Percentiles rank a stretch among this genome's conserved stretches.
These are phyloP conservation scores for Diospyros lotus DNA, from an alignment of 148 eudicot species.

Conservation along the genomic window DNA sequence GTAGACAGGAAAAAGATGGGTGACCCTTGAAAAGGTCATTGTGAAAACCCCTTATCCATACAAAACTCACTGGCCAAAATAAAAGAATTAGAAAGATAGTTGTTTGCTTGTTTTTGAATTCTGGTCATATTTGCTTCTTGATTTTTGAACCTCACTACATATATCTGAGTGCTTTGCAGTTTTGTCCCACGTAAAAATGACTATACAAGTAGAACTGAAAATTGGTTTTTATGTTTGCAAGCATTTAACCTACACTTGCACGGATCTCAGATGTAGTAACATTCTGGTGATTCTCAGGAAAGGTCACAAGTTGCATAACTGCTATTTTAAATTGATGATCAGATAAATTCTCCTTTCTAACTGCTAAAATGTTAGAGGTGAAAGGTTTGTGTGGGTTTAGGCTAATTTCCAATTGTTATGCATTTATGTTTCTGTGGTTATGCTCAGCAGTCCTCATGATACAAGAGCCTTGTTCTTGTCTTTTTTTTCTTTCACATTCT, in stretches of 20 bases:
- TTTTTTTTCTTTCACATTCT: not conserved
- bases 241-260: not conserved
- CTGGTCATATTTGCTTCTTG: constrained; percentile 3
- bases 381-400: not conserved
- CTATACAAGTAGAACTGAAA: not conserved
- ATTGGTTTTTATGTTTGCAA: not conserved
- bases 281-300: not conserved
- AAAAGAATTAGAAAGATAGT: not conserved
- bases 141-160: not conserved
- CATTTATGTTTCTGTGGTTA: not conserved
- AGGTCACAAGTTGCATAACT: not conserved
- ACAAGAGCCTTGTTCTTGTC: not conserved
- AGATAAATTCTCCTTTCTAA: not conserved
- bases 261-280: not conserved
- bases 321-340: not conserved
- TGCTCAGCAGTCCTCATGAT: not conserved
- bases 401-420: not conserved
- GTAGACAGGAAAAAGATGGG: not conserved
- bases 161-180: constrained; percentile 2
- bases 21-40: not conserved
- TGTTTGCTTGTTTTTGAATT: not conserved
- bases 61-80: not conserved
- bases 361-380: not conserved
- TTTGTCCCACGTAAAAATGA: not conserved
- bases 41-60: not conserved